These are phyloP conservation scores for Fusarium sacchari DNA, from an alignment of 2,329 filamentous ascomycete genomes.

Conservation along the genomic window DNA sequence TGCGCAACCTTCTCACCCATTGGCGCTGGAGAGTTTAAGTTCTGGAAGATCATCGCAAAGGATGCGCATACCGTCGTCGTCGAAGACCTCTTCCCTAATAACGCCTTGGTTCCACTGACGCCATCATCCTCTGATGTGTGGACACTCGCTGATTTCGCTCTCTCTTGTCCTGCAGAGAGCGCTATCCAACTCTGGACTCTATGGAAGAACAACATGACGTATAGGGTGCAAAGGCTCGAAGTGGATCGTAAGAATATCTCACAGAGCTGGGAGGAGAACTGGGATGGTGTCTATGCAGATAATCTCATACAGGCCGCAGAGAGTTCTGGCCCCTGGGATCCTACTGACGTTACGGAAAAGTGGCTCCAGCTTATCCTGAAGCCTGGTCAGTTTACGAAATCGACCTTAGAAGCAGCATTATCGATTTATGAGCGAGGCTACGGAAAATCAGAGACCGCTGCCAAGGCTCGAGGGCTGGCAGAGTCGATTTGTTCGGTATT, in stretches of 20 bases:
- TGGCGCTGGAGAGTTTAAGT: constrained; percentile 90
- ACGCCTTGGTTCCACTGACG: constrained; percentile 70
- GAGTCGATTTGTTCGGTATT: constrained; percentile 81
- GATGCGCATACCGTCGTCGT: constrained; percentile 72
- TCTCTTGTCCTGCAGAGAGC: constrained; percentile 65
- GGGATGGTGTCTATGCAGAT: constrained; percentile 75
- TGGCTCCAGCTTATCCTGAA: constrained; percentile 88
- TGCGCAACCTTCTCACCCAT: constrained; percentile 90
- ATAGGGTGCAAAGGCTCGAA: constrained; percentile 77
- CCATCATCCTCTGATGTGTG: constrained; percentile 79
- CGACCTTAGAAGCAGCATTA: constrained; percentile 85
- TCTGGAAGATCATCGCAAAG: constrained; percentile 80
- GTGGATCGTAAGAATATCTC: constrained; percentile 74
- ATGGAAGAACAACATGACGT: constrained; percentile 86
- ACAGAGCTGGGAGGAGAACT: constrained; percentile 72
- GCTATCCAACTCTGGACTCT: constrained; percentile 76
- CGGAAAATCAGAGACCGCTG: constrained; percentile 49
- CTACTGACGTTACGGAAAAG: constrained; percentile 78
- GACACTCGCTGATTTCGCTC: constrained; percentile 80
- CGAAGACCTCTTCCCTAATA: constrained; percentile 74
- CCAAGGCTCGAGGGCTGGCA: constrained; percentile 68
- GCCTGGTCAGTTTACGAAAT: constrained; percentile 81
- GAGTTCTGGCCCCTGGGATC: constrained; percentile 69
- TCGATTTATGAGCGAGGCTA: constrained; percentile 79
- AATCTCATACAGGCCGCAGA: constrained; percentile 64